Percentiles rank a stretch among this genome's conserved stretches.
These are phyloP conservation scores for Hericium coralloides DNA, from an alignment of 768 basidiomycete species.

Conservation along the genomic window DNA sequence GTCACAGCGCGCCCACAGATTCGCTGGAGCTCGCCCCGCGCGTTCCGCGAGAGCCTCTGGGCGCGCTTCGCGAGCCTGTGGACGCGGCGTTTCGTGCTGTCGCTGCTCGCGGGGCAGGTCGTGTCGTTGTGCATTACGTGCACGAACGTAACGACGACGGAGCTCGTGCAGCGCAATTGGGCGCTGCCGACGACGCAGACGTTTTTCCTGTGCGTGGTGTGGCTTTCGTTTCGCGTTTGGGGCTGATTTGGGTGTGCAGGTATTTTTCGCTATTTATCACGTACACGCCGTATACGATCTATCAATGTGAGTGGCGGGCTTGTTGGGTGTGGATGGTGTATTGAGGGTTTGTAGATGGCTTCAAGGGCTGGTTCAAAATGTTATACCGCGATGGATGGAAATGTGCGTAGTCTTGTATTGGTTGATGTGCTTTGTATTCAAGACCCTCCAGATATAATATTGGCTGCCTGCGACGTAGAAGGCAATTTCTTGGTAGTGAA, in stretches of 20 bases:
- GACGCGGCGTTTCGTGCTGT: conserved; percentile 64
- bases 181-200: conserved; percentile 73
- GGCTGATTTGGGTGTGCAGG: conserved; percentile 27
- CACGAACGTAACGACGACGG: conserved; percentile 81
- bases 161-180: conserved; percentile 63
- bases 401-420: conserved; percentile 38
- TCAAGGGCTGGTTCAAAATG: conserved; percentile 75
- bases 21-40: conserved; percentile 48
- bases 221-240: background rate
- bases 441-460: conserved; percentile 49
- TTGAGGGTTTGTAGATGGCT: conserved; percentile 47
- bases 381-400: conserved; percentile 76
- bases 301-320: conserved; percentile 50
- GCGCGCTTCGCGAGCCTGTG: conserved; percentile 66
- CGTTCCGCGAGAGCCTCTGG: conserved; percentile 45
- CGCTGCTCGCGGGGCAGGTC: conserved; percentile 69
- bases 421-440: background rate
- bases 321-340: too few species aligned
- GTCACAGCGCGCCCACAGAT: conserved; percentile 45
- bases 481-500: conserved; percentile 84
- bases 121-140: conserved; percentile 85
- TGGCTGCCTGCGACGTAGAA: conserved; percentile 79
- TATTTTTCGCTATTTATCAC: conserved; percentile 68
- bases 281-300: conserved; percentile 88
- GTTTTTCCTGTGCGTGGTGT: conserved; percentile 60